Percentiles rank a stretch among this genome's conserved stretches.
Evolutionary conservation across 345 rosid genomes (phyloP).

Genomic region (Camelina hispida): DNA sequence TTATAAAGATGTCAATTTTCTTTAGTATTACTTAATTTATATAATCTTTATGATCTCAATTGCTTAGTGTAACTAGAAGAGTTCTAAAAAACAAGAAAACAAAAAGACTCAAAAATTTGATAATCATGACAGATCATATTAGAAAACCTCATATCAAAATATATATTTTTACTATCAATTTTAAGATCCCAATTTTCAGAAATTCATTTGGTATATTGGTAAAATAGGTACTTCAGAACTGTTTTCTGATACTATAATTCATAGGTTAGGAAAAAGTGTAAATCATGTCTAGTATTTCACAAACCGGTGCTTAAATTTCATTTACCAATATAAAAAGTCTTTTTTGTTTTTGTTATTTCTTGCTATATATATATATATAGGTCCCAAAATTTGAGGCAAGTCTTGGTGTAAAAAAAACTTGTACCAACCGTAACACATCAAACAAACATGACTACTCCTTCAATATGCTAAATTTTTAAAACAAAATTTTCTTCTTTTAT

Average conservation of each 20-base stretch:
- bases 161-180: too few relatives aligned
- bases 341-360: too few relatives aligned
- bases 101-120: background rate
- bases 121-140: background rate
- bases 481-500: background rate
- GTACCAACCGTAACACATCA: slow-evolving; percentile 7
- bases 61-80: background rate
- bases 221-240: background rate
- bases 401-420: slow-evolving; percentile 4
- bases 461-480: background rate
- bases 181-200: background rate
- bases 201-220: background rate
- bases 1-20: slow-evolving; percentile 1
- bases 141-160: background rate
- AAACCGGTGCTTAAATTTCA: background rate
- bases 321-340: background rate
- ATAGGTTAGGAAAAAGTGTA: too few relatives aligned
- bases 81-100: background rate
- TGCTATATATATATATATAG: background rate
- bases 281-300: background rate
- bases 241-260: background rate
- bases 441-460: slow-evolving; percentile 19
- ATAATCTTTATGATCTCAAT: background rate
- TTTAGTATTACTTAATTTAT: background rate
- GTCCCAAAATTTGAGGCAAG: background rate